Base-by-base conservation (phyloP, 805 yeast species). In the Lachancea sp. region DNA sequence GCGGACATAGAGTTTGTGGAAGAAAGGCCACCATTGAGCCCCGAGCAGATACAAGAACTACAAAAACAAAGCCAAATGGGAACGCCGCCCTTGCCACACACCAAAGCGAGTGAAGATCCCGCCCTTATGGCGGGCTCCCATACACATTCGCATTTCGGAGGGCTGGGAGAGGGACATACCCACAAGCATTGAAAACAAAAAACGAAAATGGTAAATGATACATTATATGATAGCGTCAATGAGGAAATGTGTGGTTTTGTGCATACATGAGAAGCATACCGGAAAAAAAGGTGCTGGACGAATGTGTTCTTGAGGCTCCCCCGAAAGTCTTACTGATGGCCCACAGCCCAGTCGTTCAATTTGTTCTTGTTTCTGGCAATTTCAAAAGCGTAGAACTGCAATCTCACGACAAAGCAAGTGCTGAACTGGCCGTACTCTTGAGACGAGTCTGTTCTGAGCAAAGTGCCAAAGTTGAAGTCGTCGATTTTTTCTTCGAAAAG, bases 351-450 rank as follows among this genome's bases (percentile, higher is more conserved):
- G 69, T 93, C 96, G 69, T 93, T 93, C 58, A 85, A 74, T 31
- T 95, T 95, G 53, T 75, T 75, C 65, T 81, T 85, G 72, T 93
- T 93, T 76, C 99, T 84, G 49, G 87, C 88, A 52, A 93, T 84
- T 72, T 93, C 99, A 60, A 89, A 77, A 45, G 96, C 96, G 58
- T 90, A 85, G 64, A 93, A 93, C 70, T 93, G 98, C 62, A 91
- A 79, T 70, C 98, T 82, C 48, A 91, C 93, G 10, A 74, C 96
- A 57, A 93, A 91, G 43, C 89, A 85, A 38, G 98, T 86, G 47
- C 83, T 80, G 38, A 80, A 78, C 69, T 91, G 87, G 39, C 78
- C 77, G 66, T 93, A 93, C 65, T 87, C 96, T 26, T 73, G 82
- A 38, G 68, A 64, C 31, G 85, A 65, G 52, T 78, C 80, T n/a